Base-by-base conservation (phyloP, 2,329 filamentous ascomycete genomes). In the Aureobasidium sp. region DNA sequence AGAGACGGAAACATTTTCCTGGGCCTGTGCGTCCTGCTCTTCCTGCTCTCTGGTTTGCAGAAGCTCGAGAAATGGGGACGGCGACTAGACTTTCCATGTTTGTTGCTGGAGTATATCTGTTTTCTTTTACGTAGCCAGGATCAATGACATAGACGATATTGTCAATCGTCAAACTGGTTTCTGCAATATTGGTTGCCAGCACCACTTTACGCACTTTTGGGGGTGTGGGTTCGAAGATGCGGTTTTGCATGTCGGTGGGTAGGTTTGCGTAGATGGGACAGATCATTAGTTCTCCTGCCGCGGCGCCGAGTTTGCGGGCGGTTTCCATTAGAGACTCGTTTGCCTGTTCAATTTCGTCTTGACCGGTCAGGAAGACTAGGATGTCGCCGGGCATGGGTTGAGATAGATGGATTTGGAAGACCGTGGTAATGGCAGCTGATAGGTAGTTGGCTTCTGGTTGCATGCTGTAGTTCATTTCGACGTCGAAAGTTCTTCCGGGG, bases 131-230 rank as follows among this genome's bases (percentile, higher is more conserved):
- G 66, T 95, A 96, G 0, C 94, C 94, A 0, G 90, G 90, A 68
- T 99, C 94, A 63, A 97, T 96, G 39, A 97, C 94, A 72, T 95
- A 97, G 9, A 93, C 89, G 63, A 97, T 96, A 16, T 92, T 93
- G 71, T 97, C 92, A 62, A 99, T 96, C 0, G 94, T 99, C 70
- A 99, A 77, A 78, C 86, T 91, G 0, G 94, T 99, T 74, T 99
- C 94, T 2, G 94, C 94, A 73, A 99, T 97, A 71, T 99, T 99
- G 2, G 94, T 97, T 0, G 93, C 91, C 41, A 97, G 77, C 0
- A 99, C 91, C 0, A 97, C 91, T 72, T 97, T 99, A 30, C 94
- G 84, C 0, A 89, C 87, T 21, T 87, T 87, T 0, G 88, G 84
- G 0, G 94, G 93, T 0, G 93, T 96, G 0, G 92, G 91, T 68